Evolutionary conservation across 2,329 filamentous ascomycete genomes (phyloP).

Genomic region (Fusarium sp.): DNA sequence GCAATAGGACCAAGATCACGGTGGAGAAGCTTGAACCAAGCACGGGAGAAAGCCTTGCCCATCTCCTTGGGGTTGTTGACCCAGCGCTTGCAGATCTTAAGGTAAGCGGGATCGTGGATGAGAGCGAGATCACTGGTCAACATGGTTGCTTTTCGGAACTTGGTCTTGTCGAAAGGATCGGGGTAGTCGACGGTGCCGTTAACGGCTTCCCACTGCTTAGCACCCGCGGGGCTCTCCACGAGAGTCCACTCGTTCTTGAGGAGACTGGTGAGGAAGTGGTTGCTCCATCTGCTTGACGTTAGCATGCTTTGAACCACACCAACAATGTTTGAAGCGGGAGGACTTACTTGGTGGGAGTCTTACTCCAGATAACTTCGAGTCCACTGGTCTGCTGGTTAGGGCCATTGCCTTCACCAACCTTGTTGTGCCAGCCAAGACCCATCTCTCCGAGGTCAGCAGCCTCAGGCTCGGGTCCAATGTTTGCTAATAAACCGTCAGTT

Average conservation of each 20-base stretch:
- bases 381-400: constrained; percentile 81
- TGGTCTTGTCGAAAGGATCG: constrained; percentile 76
- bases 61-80: constrained; percentile 78
- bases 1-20: constrained; percentile 81
- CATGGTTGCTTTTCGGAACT: constrained; percentile 84
- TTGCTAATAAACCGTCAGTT: constrained; percentile 44
- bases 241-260: constrained; percentile 86
- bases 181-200: constrained; percentile 76
- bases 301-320: background rate
- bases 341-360: constrained; percentile 73
- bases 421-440: constrained; percentile 81
- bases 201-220: constrained; percentile 85
- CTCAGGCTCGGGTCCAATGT: constrained; percentile 78
- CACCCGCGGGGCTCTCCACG: constrained; percentile 81
- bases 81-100: constrained; percentile 82
- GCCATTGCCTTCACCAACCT: constrained; percentile 76
- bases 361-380: constrained; percentile 85
- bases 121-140: constrained; percentile 82
- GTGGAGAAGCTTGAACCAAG: constrained; percentile 89
- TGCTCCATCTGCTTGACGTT: constrained; percentile 70
- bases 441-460: constrained; percentile 75
- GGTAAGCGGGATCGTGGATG: constrained; percentile 78
- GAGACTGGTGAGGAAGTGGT: constrained; percentile 81
- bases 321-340: rapidly evolving
- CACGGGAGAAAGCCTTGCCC: constrained; percentile 77